phyloP scores from a whole-genome alignment of 2,329 filamentous ascomycete species.

The Dothistroma septosporum region DNA sequence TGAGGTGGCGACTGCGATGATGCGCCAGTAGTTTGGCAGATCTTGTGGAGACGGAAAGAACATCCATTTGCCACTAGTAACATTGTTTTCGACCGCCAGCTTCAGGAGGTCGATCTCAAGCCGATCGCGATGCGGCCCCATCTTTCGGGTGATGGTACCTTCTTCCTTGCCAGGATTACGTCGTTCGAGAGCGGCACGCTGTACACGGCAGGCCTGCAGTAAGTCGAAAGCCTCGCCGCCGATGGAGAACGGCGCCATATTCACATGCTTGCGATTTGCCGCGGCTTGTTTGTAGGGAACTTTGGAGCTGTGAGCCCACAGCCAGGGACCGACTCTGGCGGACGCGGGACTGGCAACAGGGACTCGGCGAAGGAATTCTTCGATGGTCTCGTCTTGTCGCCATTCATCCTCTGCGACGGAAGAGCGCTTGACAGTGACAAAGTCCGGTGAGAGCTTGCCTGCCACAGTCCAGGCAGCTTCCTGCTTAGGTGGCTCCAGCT shows the following conservation, averaged over 20 bases:
- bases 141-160: conserved; percentile 35
- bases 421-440: conserved; percentile 55
- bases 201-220: conserved; percentile 46
- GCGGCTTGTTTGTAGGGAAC: conserved; percentile 28
- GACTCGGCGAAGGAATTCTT: conserved; percentile 63
- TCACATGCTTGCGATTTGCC: conserved; percentile 39
- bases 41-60: conserved; percentile 56
- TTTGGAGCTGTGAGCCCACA: conserved; percentile 67
- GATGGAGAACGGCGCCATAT: conserved; percentile 49
- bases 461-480: conserved; percentile 1
- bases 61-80: conserved; percentile 75
- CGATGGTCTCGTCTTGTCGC: conserved; percentile 55
- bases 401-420: conserved; percentile 52
- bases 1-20: conserved; percentile 63
- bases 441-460: conserved; percentile 10
- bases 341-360: conserved; percentile 60
- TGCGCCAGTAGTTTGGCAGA: conserved; percentile 62
- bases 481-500: not conserved
- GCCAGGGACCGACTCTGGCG: conserved; percentile 56
- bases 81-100: conserved; percentile 56
- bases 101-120: conserved; percentile 55
- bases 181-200: conserved; percentile 48
- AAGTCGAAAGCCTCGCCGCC: conserved; percentile 50
- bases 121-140: conserved; percentile 41
- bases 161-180: conserved; percentile 49